These are phyloP conservation scores for Cercospora janseana DNA, from an alignment of 2,329 filamentous ascomycete genomes.

Conservation along the genomic window DNA sequence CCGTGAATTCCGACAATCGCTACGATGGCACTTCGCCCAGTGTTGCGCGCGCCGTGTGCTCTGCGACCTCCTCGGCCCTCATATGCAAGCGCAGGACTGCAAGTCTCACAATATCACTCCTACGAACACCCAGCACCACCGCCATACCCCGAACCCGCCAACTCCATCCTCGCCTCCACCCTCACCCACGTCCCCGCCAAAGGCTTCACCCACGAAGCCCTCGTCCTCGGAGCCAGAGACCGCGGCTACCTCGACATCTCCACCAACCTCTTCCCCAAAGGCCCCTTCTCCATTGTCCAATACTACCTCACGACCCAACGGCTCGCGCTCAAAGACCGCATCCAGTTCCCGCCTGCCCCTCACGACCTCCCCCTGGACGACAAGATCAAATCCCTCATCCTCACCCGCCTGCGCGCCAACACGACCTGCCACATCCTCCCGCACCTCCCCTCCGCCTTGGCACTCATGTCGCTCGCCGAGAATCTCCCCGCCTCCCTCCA, in stretches of 20 bases:
- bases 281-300: conserved; percentile 75
- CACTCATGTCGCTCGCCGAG: conserved; percentile 81
- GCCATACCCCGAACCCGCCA: conserved; percentile 67
- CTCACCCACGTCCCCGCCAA: conserved; percentile 73
- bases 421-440: conserved; percentile 59
- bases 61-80: conserved; percentile 32
- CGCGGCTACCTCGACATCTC: conserved; percentile 84
- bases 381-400: conserved; percentile 64
- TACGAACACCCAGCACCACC: conserved; percentile 63
- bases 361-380: background rate
- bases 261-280: conserved; percentile 70
- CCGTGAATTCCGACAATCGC: background rate
- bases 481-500: conserved; percentile 72
- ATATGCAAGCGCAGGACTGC: conserved; percentile 21
- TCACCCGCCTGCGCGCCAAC: conserved; percentile 77
- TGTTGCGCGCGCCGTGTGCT: conserved; percentile 30
- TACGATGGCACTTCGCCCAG: conserved; percentile 28
- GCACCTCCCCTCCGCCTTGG: conserved; percentile 87
- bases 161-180: conserved; percentile 76
- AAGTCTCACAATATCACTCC: conserved; percentile 62
- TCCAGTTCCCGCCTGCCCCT: conserved; percentile 43
- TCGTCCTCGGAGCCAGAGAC: conserved; percentile 77
- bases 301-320: conserved; percentile 72
- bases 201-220: conserved; percentile 74
- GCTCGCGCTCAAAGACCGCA: conserved; percentile 53